phyloP scores from a whole-genome alignment of 768 basidiomycete species.

The Ephemerocybe angulata region DNA sequence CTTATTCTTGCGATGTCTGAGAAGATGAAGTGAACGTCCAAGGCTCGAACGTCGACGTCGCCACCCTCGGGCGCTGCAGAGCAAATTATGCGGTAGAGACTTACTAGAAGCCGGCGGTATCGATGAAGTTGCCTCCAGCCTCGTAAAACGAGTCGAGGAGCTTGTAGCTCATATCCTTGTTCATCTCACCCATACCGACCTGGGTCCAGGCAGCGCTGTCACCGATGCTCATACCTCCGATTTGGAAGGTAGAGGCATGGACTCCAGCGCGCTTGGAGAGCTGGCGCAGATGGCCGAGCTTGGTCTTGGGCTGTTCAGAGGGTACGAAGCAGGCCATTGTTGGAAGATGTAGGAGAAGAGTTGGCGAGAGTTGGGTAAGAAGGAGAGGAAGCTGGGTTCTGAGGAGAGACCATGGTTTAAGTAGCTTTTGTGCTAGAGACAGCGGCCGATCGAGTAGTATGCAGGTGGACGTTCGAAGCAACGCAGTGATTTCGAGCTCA shows the following conservation, averaged over 20 bases:
- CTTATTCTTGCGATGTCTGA: too few relatives aligned
- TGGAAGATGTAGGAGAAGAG: too few relatives aligned
- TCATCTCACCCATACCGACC: constrained; percentile 28
- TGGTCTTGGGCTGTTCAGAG: constrained; percentile 16
- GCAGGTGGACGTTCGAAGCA: too few relatives aligned
- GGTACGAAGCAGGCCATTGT: constrained; percentile 17
- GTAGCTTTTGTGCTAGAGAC: too few relatives aligned
- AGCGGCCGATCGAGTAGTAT: too few relatives aligned
- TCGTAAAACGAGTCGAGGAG: constrained; percentile 40
- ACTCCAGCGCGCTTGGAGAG: constrained; percentile 40
- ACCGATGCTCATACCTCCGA: constrained; percentile 50
- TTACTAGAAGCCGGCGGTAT: constrained; percentile 39
- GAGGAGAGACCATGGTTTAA: too few relatives aligned
- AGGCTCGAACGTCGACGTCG: too few relatives aligned
- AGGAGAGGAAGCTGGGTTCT: too few relatives aligned
- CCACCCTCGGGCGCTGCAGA: not conserved
- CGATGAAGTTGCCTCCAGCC: constrained; percentile 41
- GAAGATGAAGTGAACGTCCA: too few relatives aligned
- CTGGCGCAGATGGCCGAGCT: constrained; percentile 36
- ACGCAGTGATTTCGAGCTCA: too few relatives aligned
- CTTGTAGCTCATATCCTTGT: constrained; percentile 36
- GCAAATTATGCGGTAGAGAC: not conserved
- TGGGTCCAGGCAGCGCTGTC: constrained; percentile 35
- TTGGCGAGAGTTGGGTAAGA: too few relatives aligned
- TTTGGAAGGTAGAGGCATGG: constrained; percentile 45